Conservation (phyloP, 2,329 filamentous ascomycete genomes). For the Akanthomyces uredinophilus region DNA sequence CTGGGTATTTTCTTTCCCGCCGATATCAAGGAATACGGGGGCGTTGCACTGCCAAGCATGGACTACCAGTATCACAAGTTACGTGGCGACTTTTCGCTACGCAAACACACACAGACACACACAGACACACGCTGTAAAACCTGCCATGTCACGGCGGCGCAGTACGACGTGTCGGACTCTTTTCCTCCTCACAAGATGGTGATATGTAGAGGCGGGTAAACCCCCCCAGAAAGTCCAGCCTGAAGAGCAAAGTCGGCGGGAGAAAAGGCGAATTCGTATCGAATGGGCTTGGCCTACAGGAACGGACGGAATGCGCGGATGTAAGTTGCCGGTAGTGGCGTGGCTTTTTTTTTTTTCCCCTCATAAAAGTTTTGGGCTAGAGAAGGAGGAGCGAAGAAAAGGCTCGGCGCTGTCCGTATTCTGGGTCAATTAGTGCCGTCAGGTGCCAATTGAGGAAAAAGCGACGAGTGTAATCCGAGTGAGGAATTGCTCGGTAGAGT, state of each 20-base stretch:
- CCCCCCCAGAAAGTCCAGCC: no score
- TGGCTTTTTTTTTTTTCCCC: no score
- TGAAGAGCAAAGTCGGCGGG: background rate
- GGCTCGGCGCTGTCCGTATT: background rate
- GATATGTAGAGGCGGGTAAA: background rate
- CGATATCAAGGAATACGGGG: background rate
- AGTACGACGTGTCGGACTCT: background rate
- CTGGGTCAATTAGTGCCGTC: background rate
- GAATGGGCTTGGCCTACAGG: background rate
- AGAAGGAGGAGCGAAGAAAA: background rate
- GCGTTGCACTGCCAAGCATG: background rate
- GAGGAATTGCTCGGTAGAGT: no score
- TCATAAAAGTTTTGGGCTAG: no score
- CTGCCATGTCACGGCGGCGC: background rate
- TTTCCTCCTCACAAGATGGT: background rate
- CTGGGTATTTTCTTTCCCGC: no score
- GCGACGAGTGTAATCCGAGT: no score
- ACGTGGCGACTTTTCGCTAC: background rate
- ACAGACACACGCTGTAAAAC: background rate
- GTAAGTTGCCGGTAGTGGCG: slow-evolving; percentile 7
- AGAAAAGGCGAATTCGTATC: background rate
- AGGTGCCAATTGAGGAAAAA: background rate
- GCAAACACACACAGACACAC: no score
- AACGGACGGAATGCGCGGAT: slow-evolving; percentile 4
- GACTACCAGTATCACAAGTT: background rate